A percentile compares a stretch with the other conserved stretches of the same genome.
Evolutionary conservation across 257 asterid genomes (phyloP).

Genomic region (Nicotiana tomentosiformis): DNA sequence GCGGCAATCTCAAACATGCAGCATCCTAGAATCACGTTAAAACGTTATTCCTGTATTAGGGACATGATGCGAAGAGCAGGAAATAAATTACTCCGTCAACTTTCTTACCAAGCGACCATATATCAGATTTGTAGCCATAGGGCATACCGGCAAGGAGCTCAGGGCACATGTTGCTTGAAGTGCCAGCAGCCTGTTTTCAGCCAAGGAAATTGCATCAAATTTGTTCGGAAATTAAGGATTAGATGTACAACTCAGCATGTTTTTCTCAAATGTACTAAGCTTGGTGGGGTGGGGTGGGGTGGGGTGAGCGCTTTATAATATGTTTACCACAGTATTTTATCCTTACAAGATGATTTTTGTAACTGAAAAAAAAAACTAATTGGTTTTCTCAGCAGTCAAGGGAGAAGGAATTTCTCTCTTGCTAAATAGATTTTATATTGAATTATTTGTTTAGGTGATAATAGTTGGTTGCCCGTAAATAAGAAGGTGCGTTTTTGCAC

Average conservation of each 20-base stretch:
- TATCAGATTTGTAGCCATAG: slow-evolving; percentile 91
- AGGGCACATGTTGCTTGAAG: slow-evolving; percentile 86
- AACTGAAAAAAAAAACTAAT: neutral
- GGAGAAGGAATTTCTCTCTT: neutral
- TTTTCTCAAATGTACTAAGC: neutral
- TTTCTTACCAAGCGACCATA: slow-evolving; percentile 83
- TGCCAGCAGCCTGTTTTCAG: slow-evolving; percentile 61
- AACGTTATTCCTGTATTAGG: neutral
- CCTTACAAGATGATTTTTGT: neutral
- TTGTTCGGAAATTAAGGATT: neutral
- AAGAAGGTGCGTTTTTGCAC: neutral
- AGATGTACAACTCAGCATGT: neutral
- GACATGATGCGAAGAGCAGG: neutral
- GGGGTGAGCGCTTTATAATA: neutral
- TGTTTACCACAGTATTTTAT: neutral
- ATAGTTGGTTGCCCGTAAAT: neutral
- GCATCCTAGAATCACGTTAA: slow-evolving; percentile 46
- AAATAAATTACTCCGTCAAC: neutral
- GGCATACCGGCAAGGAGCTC: slow-evolving; percentile 85
- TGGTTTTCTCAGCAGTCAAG: neutral
- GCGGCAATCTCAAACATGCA: slow-evolving; percentile 97
- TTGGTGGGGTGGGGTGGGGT: neutral
- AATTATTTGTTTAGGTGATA: neutral
- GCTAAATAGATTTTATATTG: neutral
- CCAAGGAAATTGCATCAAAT: neutral